Percentiles rank a stretch among this genome's conserved stretches.
Evolutionary conservation across 352 stramenopile species (phyloP).

Genomic region (Globisporangium parvum): DNA sequence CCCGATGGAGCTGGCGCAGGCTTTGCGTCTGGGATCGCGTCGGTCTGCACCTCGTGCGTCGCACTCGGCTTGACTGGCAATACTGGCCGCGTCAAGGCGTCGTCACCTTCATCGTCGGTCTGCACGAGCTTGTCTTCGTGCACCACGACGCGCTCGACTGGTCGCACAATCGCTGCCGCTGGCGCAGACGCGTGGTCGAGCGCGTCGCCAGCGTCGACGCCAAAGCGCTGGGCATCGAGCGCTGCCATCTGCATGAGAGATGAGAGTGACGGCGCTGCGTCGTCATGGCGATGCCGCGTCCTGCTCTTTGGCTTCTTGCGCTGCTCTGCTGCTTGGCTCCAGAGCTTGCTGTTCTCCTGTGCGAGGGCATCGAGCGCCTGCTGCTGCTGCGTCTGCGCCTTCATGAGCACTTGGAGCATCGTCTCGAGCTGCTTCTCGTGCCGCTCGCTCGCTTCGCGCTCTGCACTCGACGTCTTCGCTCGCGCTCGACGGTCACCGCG

Average conservation of each 20-base stretch:
- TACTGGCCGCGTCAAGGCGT: not conserved
- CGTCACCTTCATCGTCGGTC: slow-evolving; percentile 37
- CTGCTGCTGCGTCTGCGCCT: slow-evolving; percentile 50
- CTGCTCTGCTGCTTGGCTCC: slow-evolving; percentile 3
- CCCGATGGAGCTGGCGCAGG: too few species aligned
- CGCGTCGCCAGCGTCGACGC: slow-evolving; percentile 35
- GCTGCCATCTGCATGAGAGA: slow-evolving; percentile 48
- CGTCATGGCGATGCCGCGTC: slow-evolving; percentile 6
- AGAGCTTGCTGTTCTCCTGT: slow-evolving; percentile 54
- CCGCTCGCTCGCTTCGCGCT: slow-evolving; percentile 13
- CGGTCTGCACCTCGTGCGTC: slow-evolving; percentile 28
- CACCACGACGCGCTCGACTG: not conserved
- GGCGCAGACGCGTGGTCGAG: not conserved
- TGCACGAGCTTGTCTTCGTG: slow-evolving; percentile 54
- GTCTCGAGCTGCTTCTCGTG: slow-evolving; percentile 44
- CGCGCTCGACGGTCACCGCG: not conserved
- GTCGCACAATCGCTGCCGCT: not conserved
- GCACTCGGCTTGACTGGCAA: not conserved
- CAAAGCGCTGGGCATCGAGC: slow-evolving; percentile 60
- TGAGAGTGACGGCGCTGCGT: slow-evolving; percentile 13
- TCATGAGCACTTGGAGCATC: slow-evolving; percentile 56
- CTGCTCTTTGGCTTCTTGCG: slow-evolving; percentile 24
- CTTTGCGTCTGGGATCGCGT: not conserved
- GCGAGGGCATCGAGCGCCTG: slow-evolving; percentile 52
- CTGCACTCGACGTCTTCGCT: not conserved